Base-by-base conservation (phyloP, 805 yeast genomes). In the Lachancea quebecensis region DNA sequence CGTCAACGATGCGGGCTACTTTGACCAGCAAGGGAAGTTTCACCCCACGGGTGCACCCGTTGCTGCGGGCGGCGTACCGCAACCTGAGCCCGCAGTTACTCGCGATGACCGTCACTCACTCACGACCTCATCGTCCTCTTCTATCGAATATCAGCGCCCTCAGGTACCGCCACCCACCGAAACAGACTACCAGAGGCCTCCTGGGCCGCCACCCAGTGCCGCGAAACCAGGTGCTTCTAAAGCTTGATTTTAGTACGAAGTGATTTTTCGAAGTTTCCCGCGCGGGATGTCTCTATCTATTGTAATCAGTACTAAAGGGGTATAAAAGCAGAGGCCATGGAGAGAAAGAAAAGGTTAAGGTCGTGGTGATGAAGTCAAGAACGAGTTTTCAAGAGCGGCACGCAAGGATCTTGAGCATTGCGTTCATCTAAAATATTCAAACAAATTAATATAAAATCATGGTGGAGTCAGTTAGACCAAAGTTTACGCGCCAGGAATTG, bases 1-100 rank as follows among this genome's bases (percentile, higher is more conserved):
- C 47, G 84, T 80, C 25, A 69, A 73, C 41, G 95, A 86, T 56
- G 79, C 81, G 59, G 95, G 90, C 0, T 80, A 72, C 59, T 84
- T 82, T 54, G 89, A 83, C 58, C 63, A 62, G 29, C 58, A 68
- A 28, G 95, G 85, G 38, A 65, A 55, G 45, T 72, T 71, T 46
- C 67, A 61, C 41, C 48, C 48, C 39, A 47, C 50, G 2, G 25
- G 17, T 27, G 12, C 11, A 41, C 39, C 40, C 25, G 25, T 21
- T 14, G 33, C 5, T 11, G 12, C 33, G 9, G 14, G 9, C 33
- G 33, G 8, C 12, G 33, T 30, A 6, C 15, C 38, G 29, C 33
- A 28, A 10, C 42, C 44, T n/a, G 39, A 37, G 21, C 45, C 42
- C 18, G 48, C 42, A 8, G 44, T 37, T 14, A 25, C 44, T 37